Conservation (phyloP, 805 yeast genomes). For the Aciculoconidium aculeatum region DNA sequence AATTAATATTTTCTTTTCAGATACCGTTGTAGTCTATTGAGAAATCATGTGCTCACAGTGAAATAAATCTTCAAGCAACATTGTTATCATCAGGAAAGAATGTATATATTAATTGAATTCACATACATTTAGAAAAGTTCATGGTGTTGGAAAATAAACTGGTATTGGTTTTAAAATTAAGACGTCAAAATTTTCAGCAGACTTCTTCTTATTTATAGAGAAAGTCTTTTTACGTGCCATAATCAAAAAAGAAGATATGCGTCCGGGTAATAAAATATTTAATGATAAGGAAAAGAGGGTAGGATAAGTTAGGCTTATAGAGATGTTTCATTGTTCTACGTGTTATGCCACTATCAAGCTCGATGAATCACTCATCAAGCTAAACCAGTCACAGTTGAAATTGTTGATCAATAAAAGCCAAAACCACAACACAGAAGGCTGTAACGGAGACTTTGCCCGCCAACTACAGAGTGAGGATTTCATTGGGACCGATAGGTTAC, state of each 20-base stretch:
- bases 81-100: constrained; percentile 16
- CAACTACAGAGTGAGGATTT: too few relatives aligned
- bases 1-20: constrained; percentile 42
- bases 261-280: neutral
- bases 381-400: constrained; percentile 51
- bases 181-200: neutral
- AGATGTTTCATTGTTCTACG: constrained; percentile 44
- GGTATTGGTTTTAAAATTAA: neutral
- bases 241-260: too few relatives aligned
- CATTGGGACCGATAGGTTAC: too few relatives aligned
- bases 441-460: too few relatives aligned
- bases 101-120: constrained; percentile 8
- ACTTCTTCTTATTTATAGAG: neutral
- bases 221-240: too few relatives aligned
- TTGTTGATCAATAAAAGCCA: constrained; percentile 38
- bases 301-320: neutral
- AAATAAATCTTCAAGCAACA: constrained; percentile 27
- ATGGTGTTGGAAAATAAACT: constrained; percentile 1
- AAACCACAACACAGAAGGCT: constrained; percentile 16
- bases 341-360: constrained; percentile 55
- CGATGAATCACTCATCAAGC: constrained; percentile 48
- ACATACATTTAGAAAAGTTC: constrained; percentile 1
- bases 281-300: constrained; percentile 1
- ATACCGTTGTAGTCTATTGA: constrained; percentile 97
- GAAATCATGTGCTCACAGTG: constrained; percentile 70